phyloP scores from a whole-genome alignment of 1,284 basidiomycete genomes.

The Ganoderma boninense region DNA sequence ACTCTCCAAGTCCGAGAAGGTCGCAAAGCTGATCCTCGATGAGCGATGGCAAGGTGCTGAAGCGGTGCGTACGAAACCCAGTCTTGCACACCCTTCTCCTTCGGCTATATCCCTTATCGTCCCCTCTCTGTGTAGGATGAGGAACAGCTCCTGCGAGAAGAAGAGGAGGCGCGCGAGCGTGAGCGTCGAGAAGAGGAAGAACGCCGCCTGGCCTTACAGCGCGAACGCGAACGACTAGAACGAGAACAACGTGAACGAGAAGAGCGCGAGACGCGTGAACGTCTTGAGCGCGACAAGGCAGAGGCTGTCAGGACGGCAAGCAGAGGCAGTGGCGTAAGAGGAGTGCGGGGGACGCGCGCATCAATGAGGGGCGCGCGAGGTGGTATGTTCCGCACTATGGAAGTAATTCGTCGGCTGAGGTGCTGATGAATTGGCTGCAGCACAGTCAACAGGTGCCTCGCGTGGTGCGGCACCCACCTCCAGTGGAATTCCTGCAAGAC shows the following conservation, averaged over 20 bases:
- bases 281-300: conserved; percentile 39
- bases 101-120: neutral
- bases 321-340: conserved; percentile 45
- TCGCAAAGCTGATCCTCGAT: conserved; percentile 73
- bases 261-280: conserved; percentile 57
- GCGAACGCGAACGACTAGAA: conserved; percentile 54
- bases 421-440: neutral
- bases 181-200: neutral
- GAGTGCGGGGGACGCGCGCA: conserved; percentile 49
- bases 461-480: conserved; percentile 12
- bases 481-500: conserved; percentile 21
- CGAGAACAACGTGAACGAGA: conserved; percentile 59
- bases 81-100: neutral
- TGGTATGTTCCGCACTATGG: neutral
- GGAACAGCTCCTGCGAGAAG: conserved; percentile 45
- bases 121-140: conserved; percentile 59
- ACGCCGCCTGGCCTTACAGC: conserved; percentile 45
- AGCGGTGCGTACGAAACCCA: conserved; percentile 52
- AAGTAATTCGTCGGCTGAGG: neutral
- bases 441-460: conserved; percentile 17
- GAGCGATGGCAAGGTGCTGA: conserved; percentile 78
- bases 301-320: conserved; percentile 29
- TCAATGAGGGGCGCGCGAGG: conserved; percentile 42
- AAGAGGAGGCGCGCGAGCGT: conserved; percentile 6
- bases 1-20: conserved; percentile 73